These are phyloP conservation scores for Juglanconis sp. DNA, from an alignment of 2,329 filamentous ascomycete species.

Conservation along the genomic window DNA sequence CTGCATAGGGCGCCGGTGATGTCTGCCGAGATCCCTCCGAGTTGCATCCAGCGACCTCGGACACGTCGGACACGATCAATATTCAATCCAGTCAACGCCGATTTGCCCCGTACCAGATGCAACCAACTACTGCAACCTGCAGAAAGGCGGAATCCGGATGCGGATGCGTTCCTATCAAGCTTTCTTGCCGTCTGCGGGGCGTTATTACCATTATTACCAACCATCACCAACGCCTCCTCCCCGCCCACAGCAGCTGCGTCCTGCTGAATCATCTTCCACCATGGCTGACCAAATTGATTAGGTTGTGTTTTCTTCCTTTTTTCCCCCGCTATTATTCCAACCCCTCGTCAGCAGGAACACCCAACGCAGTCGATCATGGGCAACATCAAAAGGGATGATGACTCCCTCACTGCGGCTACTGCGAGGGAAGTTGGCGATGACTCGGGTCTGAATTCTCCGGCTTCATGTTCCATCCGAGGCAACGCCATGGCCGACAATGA, in stretches of 20 bases:
- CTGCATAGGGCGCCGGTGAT: no score
- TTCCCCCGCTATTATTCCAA: background rate
- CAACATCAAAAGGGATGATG: background rate
- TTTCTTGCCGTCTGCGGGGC: background rate
- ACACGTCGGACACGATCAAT: no score
- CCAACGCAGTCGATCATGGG: background rate
- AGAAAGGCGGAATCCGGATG: background rate
- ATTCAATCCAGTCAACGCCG: background rate
- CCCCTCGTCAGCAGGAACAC: background rate
- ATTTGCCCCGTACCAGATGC: background rate
- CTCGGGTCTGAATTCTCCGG: background rate
- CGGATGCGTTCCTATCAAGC: background rate
- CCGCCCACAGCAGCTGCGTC: background rate
- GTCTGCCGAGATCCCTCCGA: no score
- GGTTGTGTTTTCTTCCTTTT: background rate
- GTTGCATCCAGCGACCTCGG: no score
- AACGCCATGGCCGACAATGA: conserved; percentile 9
- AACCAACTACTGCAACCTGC: background rate
- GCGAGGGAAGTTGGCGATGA: background rate
- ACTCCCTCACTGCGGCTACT: background rate
- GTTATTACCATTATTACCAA: no score
- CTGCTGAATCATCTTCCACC: no score
- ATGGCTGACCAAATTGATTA: background rate
- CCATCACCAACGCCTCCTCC: background rate
- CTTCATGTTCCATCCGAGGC: background rate